Percentiles rank a stretch among this genome's conserved stretches.
Conservation (phyloP, 2,329 filamentous ascomycete species). For the Colletotrichum sidae region DNA sequence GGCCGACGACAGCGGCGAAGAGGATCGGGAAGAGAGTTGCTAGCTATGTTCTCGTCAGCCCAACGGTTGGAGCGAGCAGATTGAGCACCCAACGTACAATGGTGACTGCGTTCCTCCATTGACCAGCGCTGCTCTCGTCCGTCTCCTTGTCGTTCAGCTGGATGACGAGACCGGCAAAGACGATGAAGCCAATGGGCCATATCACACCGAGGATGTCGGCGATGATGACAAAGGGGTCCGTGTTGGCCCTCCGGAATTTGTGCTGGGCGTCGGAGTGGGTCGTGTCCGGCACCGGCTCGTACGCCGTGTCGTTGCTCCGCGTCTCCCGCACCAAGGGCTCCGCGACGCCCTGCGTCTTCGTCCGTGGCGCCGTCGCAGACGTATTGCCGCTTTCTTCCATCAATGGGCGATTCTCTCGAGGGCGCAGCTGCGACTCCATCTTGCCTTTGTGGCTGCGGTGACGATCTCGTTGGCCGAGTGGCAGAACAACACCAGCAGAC, state of each 20-base stretch:
- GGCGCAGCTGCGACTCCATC: no score
- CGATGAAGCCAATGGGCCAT: not conserved
- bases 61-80: not conserved
- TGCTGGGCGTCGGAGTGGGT: no score
- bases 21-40: constrained; percentile 13
- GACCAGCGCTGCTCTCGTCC: not conserved
- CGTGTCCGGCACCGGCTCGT: no score
- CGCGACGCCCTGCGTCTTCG: no score
- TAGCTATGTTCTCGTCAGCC: not conserved
- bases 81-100: not conserved
- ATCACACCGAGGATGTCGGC: not conserved
- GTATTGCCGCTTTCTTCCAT: not conserved
- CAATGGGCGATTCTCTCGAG: not conserved
- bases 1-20: constrained; percentile 3
- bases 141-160: not conserved
- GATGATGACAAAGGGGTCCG: not conserved
- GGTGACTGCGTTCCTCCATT: not conserved
- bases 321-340: no score
- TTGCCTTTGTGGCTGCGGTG: no score
- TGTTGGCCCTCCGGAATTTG: not conserved
- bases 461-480: no score
- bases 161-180: not conserved
- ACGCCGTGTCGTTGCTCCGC: no score
- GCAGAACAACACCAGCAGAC: no score
- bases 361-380: not conserved